phyloP scores from a whole-genome alignment of 257 asterid genomes.

The Craterostigma plantagineum region DNA sequence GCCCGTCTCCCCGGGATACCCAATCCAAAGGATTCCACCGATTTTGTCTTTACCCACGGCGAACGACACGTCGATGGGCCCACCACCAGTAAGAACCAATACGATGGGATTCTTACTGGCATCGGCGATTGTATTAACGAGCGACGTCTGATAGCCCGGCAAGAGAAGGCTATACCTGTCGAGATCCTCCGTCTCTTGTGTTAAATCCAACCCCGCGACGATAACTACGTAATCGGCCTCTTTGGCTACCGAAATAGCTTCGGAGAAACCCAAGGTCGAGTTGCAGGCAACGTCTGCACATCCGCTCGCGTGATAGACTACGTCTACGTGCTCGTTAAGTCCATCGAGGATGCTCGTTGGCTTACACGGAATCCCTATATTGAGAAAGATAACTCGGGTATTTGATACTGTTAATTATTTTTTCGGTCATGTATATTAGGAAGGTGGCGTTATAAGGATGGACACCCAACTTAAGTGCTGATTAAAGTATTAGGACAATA shows the following conservation, averaged over 20 bases:
- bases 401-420: too few relatives aligned
- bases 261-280: constrained; percentile 30
- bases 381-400: background rate
- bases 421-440: too few relatives aligned
- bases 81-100: constrained; percentile 81
- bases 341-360: constrained; percentile 44
- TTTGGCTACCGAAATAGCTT: constrained; percentile 47
- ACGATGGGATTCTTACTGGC: constrained; percentile 48
- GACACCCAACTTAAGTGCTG: too few relatives aligned
- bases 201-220: constrained; percentile 70
- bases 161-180: constrained; percentile 85
- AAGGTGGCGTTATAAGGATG: too few relatives aligned
- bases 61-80: constrained; percentile 73
- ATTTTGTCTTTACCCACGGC: constrained; percentile 38
- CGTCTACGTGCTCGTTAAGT: constrained; percentile 25
- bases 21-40: constrained; percentile 82
- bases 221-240: constrained; percentile 49
- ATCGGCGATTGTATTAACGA: constrained; percentile 39
- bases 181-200: constrained; percentile 72
- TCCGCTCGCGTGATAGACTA: constrained; percentile 44
- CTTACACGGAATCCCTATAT: constrained; percentile 70
- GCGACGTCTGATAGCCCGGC: constrained; percentile 67
- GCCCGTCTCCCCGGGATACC: constrained; percentile 95
- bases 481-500: too few relatives aligned
- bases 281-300: constrained; percentile 58